Conservation (phyloP, 2,329 filamentous ascomycete species). For the Elsinoe australis region DNA sequence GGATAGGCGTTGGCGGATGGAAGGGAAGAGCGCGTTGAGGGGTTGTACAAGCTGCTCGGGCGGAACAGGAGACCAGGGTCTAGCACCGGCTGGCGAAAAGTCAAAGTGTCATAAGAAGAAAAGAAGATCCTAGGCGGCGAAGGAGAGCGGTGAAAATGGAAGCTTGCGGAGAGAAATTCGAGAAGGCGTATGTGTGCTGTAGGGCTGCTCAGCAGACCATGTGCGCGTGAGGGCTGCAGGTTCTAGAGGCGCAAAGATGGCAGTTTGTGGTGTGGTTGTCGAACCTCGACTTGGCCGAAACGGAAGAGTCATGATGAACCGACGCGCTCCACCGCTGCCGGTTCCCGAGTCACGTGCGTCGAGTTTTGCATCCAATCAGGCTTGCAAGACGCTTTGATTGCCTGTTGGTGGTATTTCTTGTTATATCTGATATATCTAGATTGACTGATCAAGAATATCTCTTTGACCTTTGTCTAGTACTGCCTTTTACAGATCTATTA, state of each 20-base stretch:
- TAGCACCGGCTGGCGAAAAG: conserved; percentile 5
- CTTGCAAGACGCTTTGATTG: too few species aligned
- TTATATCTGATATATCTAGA: too few species aligned
- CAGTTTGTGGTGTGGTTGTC: conserved; percentile 5
- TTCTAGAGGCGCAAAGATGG: conserved; percentile 3
- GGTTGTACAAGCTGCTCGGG: not conserved
- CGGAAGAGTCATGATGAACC: conserved; percentile 12
- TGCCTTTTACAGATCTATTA: too few species aligned
- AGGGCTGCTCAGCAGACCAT: conserved; percentile 16
- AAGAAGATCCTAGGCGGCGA: not conserved
- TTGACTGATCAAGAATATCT: too few species aligned
- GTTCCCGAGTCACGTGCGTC: not conserved
- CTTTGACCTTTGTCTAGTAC: too few species aligned
- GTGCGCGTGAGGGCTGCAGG: conserved; percentile 14
- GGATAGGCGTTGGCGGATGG: not conserved
- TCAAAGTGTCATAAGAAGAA: not conserved
- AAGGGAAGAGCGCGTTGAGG: conserved; percentile 1
- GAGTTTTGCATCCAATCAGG: not conserved
- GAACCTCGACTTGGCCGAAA: conserved; percentile 3
- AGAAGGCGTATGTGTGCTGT: too few species aligned
- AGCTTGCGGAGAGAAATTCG: not conserved
- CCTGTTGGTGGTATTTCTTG: too few species aligned
- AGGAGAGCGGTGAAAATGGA: not conserved
- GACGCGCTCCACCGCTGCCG: not conserved
- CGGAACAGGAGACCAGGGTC: conserved; percentile 11